phyloP scores from a whole-genome alignment of 1,284 basidiomycete species.

The Irpex lacteus region DNA sequence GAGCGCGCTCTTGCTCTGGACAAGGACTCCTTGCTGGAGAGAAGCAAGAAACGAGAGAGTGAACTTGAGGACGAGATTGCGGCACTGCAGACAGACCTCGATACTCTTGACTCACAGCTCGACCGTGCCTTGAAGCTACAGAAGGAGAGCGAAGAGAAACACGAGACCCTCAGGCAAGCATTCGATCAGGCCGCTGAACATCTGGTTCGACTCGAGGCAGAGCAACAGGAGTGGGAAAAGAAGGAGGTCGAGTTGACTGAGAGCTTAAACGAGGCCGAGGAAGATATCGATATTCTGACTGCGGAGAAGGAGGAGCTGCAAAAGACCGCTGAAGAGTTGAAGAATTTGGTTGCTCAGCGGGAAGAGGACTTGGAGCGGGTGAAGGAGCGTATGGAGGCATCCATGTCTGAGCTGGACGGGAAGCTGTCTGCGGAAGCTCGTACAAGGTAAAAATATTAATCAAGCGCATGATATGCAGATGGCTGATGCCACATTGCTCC shows the following conservation, averaged over 20 bases:
- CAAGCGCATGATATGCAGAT: neutral
- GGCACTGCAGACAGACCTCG: conserved; percentile 81
- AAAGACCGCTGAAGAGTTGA: conserved; percentile 70
- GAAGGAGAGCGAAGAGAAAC: conserved; percentile 77
- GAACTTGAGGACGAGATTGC: conserved; percentile 85
- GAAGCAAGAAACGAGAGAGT: conserved; percentile 82
- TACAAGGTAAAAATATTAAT: conserved; percentile 52
- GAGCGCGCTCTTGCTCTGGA: conserved; percentile 82
- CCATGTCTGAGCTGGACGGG: conserved; percentile 69
- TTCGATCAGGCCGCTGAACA: conserved; percentile 86
- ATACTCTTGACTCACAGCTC: conserved; percentile 82
- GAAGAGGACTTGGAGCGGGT: conserved; percentile 79
- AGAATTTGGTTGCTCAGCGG: conserved; percentile 66
- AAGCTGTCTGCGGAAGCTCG: conserved; percentile 69
- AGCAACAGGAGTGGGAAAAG: conserved; percentile 66
- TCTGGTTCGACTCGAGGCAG: conserved; percentile 74
- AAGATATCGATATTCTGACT: conserved; percentile 55
- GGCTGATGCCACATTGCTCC: conserved; percentile 4
- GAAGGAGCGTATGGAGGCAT: conserved; percentile 74
- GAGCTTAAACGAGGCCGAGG: conserved; percentile 56
- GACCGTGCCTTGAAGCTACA: conserved; percentile 77
- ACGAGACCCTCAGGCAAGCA: conserved; percentile 64
- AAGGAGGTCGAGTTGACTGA: conserved; percentile 60
- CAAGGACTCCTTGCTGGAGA: conserved; percentile 83
- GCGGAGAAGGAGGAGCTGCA: conserved; percentile 60